Base-by-base conservation (phyloP, 2,329 filamentous ascomycete species). In the Aciculosporium take region DNA sequence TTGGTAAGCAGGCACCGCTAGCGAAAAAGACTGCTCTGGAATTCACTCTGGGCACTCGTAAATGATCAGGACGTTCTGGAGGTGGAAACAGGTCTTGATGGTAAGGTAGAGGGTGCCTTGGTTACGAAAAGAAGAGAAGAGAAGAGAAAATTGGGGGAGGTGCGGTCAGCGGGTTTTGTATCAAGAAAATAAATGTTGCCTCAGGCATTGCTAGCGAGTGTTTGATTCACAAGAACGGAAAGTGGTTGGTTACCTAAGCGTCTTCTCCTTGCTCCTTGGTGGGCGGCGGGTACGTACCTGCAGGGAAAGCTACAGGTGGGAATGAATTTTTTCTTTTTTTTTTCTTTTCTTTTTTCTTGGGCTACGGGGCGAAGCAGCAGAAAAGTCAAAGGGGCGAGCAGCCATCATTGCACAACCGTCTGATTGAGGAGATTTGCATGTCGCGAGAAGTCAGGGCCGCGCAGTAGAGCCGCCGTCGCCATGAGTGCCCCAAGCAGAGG, bases 21-120 rank as follows among this genome's bases (percentile, higher is more conserved):
- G 88, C 88, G 88, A 87, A 94, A 87, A 84, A 84, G 82, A 81
- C 82, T 84, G 82, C 79, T 66, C 48, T 59, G 60, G 53, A 41
- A 57, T 65, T 83, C 68, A 61, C 60, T 94, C 84, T 94, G 61
- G 84, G 84, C 88, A 91, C 78, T 68, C 65, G 65, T 77, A 64
- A 91, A 94, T 94, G 88, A 79, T 88, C 86, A 85, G 74, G 74
- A 81, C 78, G 74, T 79, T 74, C 72, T 82, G 73, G 76, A 68
- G 65, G 62, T 64, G 59, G 70, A 64, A 40, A 69, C 69, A 70
- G 74, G 70, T 79, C 75, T 79, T 87, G 85, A 88, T 76, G 88
- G 94, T 95, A 95, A 94, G 88, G 86, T 81, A 45, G 79, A 76
- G 73, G 67, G 76, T 82, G 84, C 81, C 81, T 69, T 72, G 67